Base-by-base conservation (phyloP, 208 protist species). In the Porcisia deanei region DNA sequence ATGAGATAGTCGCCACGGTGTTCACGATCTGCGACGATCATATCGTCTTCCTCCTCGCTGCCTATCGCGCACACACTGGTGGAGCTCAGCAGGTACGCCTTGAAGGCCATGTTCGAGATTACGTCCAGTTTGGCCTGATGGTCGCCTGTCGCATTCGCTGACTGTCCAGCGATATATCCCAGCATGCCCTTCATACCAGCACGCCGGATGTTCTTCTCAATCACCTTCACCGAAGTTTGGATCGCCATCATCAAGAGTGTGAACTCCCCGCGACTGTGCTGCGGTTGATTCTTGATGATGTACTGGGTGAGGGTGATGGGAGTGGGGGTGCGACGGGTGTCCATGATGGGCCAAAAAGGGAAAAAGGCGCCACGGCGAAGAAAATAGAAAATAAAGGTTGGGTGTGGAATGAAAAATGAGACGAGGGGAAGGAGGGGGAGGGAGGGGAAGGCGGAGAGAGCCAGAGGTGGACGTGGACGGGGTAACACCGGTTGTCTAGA, bases 221-320 rank as follows among this genome's bases (percentile, higher is more conserved):
- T 89, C 22, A 97, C 85, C 80, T 97, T 97, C 30, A 97, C 88
- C 12, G 91, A 87, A 0, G 93, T 97, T 66, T 97, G 93, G 49
- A 97, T 89, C 22, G 93, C 93, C 88, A 95, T 97, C 93, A 97
- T 97, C 77, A 97, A 85, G 22, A 97, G 76, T 52, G 93, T 97
- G 75, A 97, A 97, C 64, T 90, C 91, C 68, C 93, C 93, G 39
- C 90, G 83, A 65, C 91, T 94, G 74, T 88, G 75, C 73, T 77
- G 72, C 3, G 93, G 93, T 71, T 97, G 93, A 68, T 83, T 95
- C 74, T 81, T 86, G 77, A 97, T 93, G 47, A 97, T 79, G 82
- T 89, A 97, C 85, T 97, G 93, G 82, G 89, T 93, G 60, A 97
- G 80, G 71, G 91, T 95, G 39, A 78, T 66, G 18, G 93, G 89